Evolutionary conservation across 2,329 filamentous ascomycete species (phyloP), one percentile per base, ranked within the genome.

Genomic region (Apiospora arundinis): DNA sequence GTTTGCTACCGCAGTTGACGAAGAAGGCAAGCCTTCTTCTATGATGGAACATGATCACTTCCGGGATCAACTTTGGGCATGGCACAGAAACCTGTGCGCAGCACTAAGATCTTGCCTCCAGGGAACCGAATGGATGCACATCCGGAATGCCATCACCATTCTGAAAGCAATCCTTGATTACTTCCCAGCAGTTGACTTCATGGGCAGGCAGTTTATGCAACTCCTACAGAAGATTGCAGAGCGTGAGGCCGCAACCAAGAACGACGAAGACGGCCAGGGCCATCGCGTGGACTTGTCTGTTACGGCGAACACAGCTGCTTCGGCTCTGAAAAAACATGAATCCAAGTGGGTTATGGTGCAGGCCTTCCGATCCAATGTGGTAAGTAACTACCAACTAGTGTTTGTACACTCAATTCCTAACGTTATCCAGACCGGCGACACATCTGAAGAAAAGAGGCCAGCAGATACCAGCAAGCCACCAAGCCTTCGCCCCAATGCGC

Each of bases 61-160:
- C 84, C 92, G 94, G 68, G 92, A 93, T 75, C 84, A 97, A 69
- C 86, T 98, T 44, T 96, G 93, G 85, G 93, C 93, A 76, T 98
- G 95, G 95, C 97, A 99, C 81, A 91, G 92, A 76, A 91, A 93
- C 74, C 84, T 99, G 60, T 93, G 92, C 76, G 89, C 85, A 68
- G 94, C 95, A 2, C 85, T 99, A 70, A 95, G 95, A 79, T 88
- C 89, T 48, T 98, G 95, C 79, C 87, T 99, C 66, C 90, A 90
- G 23, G 92, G 92, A 40, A 91, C 90, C 44, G 95, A 98, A 82
- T 99, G 96, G 89, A 98, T 98, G 92, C 95, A 98, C 81, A 97
- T 98, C 79, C 92, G 95, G 70, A 99, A 99, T 80, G 94, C 95
- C 63, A 97, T 98, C 75, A 96, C 93, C 71, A 88, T 98, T 4